Evolutionary conservation across 768 basidiomycete species (phyloP).

Genomic region (Cystofilobasidium ferigula): DNA sequence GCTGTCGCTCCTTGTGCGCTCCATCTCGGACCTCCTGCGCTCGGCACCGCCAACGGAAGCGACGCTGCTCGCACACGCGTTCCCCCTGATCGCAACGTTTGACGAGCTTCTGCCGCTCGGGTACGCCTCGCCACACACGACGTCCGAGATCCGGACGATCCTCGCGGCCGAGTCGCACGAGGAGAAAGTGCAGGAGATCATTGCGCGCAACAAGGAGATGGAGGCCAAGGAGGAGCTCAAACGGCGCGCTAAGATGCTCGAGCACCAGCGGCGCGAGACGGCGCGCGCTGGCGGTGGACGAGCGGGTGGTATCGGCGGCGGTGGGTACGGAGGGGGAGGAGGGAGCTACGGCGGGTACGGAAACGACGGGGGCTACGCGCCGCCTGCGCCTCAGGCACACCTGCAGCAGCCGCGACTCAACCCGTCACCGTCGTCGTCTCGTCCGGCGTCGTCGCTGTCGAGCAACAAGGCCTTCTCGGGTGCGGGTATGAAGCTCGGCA

Average conservation of each 20-base stretch:
- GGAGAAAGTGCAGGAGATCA: conserved; percentile 84
- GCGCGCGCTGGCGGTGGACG: conserved; percentile 7
- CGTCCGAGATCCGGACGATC: conserved; percentile 42
- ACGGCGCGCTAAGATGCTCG: conserved; percentile 90
- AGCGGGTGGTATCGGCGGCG: no score
- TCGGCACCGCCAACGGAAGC: conserved; percentile 59
- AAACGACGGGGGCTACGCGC: conserved; percentile 48
- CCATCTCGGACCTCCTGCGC: conserved; percentile 83
- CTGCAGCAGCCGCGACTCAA: conserved; percentile 25
- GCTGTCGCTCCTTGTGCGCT: conserved; percentile 80
- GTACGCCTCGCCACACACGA: conserved; percentile 43
- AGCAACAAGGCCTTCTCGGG: conserved; percentile 83
- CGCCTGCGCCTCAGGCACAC: conserved; percentile 45
- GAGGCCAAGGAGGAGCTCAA: conserved; percentile 99
- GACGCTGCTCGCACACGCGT: conserved; percentile 79
- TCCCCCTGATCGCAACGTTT: conserved; percentile 87
- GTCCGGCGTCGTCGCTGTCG: conserved; percentile 31
- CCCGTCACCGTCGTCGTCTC: conserved; percentile 1
- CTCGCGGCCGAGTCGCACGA: conserved; percentile 46
- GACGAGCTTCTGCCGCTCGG: conserved; percentile 93
- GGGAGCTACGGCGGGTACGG: conserved; percentile 32
- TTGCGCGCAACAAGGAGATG: conserved; percentile 95
- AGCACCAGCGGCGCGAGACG: conserved; percentile 83
- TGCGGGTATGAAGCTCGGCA: conserved; percentile 93
- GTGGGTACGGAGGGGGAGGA: no score